Evolutionary conservation across 768 basidiomycete species (phyloP).

Genomic region (Strobilomyces confusus): DNA sequence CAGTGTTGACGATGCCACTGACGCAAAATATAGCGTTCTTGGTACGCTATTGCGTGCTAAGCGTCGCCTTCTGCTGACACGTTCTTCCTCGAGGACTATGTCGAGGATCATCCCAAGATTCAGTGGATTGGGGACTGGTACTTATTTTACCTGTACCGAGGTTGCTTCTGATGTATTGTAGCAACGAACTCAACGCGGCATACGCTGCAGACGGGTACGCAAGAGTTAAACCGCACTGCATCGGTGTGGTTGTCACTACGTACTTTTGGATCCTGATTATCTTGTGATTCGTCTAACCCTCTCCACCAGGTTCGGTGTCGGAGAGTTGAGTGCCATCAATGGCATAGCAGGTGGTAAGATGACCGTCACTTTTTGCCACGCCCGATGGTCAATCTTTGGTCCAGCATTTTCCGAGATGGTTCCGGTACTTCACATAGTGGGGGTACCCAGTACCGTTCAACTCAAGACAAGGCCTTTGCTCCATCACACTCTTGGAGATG

Average conservation of each 20-base stretch:
- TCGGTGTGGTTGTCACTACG: slow-evolving; percentile 80
- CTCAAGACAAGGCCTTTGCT: slow-evolving; percentile 70
- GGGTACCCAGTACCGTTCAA: slow-evolving; percentile 71
- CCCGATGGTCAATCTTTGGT: slow-evolving; percentile 1
- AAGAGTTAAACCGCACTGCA: slow-evolving; percentile 68
- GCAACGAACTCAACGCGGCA: slow-evolving; percentile 81
- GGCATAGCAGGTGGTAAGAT: slow-evolving; percentile 69
- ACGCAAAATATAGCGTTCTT: slow-evolving; percentile 23
- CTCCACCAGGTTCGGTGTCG: slow-evolving; percentile 75
- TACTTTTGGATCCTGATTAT: slow-evolving; percentile 25
- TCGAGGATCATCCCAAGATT: slow-evolving; percentile 75
- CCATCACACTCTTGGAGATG: slow-evolving; percentile 88
- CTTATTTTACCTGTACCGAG: neutral
- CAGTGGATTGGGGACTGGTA: slow-evolving; percentile 89
- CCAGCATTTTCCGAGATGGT: slow-evolving; percentile 83
- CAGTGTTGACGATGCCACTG: neutral
- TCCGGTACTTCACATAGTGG: slow-evolving; percentile 85
- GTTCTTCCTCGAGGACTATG: slow-evolving; percentile 52
- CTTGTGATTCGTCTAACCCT: neutral
- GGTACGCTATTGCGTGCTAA: slow-evolving; percentile 14
- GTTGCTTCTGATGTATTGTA: slow-evolving; percentile 19
- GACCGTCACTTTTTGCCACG: neutral
- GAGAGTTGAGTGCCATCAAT: slow-evolving; percentile 84
- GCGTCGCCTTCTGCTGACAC: neutral
- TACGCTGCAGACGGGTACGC: slow-evolving; percentile 96